Evolutionary conservation across 441 rosid genomes (phyloP).

Genomic region (Populus hybrid): DNA sequence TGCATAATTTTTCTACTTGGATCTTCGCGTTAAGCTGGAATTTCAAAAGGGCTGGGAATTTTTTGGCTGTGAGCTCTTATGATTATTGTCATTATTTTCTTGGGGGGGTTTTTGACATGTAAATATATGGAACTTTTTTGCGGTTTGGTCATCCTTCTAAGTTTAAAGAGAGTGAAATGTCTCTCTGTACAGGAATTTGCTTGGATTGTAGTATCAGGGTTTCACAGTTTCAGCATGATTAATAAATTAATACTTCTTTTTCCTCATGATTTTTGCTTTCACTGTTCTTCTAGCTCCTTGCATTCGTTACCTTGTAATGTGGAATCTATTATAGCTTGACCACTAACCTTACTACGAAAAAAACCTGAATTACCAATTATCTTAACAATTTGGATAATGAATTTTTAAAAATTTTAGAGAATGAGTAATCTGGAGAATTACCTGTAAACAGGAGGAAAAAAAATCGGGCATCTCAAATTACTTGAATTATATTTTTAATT

Average conservation of each 20-base stretch:
- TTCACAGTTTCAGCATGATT: slow-evolving; percentile 25
- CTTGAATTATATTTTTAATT: too few species aligned
- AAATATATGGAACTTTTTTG: slow-evolving; percentile 34
- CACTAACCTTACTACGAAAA: neutral
- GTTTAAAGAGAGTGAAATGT: slow-evolving; percentile 12
- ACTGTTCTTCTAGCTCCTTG: neutral
- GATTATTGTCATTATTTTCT: slow-evolving; percentile 13
- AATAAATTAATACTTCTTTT: slow-evolving; percentile 28
- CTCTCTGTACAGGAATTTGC: slow-evolving; percentile 46
- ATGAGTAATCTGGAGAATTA: too few species aligned
- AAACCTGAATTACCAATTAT: too few species aligned
- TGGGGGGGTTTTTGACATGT: slow-evolving; percentile 33
- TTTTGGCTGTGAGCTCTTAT: slow-evolving; percentile 35
- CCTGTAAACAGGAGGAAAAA: too few species aligned
- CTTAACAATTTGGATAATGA: too few species aligned
- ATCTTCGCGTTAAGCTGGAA: slow-evolving; percentile 29
- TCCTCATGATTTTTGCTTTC: neutral
- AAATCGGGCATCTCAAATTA: too few species aligned
- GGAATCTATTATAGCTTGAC: neutral
- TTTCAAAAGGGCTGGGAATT: slow-evolving; percentile 30
- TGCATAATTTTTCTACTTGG: slow-evolving; percentile 16
- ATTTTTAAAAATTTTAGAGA: too few species aligned
- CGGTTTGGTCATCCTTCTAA: slow-evolving; percentile 11
- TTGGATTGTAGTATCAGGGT: slow-evolving; percentile 28
- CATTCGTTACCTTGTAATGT: neutral